Evolutionary conservation across 768 basidiomycete genomes (phyloP).

Genomic region (Rhizopogon salebrosus): DNA sequence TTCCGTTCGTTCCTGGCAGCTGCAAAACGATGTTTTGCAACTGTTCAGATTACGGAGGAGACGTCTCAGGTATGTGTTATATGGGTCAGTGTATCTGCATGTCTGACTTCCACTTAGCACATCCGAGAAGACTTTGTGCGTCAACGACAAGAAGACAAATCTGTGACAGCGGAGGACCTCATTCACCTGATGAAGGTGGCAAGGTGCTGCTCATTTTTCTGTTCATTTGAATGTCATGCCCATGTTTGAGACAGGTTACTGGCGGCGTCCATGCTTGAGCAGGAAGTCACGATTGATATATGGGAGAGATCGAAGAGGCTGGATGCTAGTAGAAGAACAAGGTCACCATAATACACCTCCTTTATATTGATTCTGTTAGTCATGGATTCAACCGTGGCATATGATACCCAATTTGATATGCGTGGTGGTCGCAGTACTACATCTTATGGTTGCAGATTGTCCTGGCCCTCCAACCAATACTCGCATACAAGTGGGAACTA

Average conservation of each 20-base stretch:
- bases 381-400: background rate
- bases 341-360: background rate
- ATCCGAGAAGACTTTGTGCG: constrained; percentile 73
- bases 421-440: background rate
- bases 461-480: too few species aligned
- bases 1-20: constrained; percentile 59
- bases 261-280: constrained; percentile 54
- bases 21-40: constrained; percentile 46
- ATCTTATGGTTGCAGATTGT: background rate
- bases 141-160: constrained; percentile 33
- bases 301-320: constrained; percentile 67
- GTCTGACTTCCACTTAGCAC: constrained; percentile 35
- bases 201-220: constrained; percentile 39
- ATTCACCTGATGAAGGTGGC: constrained; percentile 64
- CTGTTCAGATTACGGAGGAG: constrained; percentile 44
- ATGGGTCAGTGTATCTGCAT: background rate
- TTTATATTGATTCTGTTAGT: background rate
- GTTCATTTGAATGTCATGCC: constrained; percentile 4
- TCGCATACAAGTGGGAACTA: background rate
- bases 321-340: constrained; percentile 39
- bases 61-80: constrained; percentile 50
- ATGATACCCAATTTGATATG: background rate
- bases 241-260: constrained; percentile 41
- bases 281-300: constrained; percentile 47
- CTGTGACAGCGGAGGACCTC: constrained; percentile 53